Conservation (phyloP, 2,329 filamentous ascomycete species). For the Aspergillus sp. region DNA sequence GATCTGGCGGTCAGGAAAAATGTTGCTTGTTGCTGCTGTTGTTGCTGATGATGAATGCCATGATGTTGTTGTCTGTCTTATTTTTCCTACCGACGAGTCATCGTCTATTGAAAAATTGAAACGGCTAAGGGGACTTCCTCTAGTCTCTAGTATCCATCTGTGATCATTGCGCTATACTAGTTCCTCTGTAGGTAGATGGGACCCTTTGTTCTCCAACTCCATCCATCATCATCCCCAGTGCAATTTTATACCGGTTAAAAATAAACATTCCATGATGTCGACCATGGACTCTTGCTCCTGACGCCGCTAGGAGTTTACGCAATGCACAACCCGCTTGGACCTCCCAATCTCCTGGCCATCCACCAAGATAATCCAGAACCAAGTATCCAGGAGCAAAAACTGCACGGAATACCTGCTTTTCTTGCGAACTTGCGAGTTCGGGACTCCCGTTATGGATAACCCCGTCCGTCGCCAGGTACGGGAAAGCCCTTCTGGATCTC, state of each 20-base stretch:
- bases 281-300: not conserved
- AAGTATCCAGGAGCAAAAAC: not conserved
- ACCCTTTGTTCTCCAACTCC: not conserved
- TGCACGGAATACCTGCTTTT: not conserved
- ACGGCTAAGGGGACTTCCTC: not conserved
- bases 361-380: not conserved
- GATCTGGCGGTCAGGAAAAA: not conserved
- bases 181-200: not conserved
- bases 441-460: slow-evolving; percentile 8
- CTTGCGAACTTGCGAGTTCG: slow-evolving; percentile 8
- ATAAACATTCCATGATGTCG: not conserved
- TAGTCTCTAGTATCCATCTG: not conserved
- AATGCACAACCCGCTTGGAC: slow-evolving; percentile 14
- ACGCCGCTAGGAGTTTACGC: slow-evolving; percentile 9
- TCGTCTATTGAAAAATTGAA: not conserved
- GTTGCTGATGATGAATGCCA: not conserved
- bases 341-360: not conserved
- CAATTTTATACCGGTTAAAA: slow-evolving; percentile 8
- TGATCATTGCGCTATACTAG: not conserved
- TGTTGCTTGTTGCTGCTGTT: not conserved
- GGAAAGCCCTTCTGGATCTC: not conserved
- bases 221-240: not conserved
- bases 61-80: not conserved
- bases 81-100: not conserved
- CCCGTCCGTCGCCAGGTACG: not conserved